Percentiles rank a stretch among this genome's conserved stretches.
phyloP scores from a whole-genome alignment of 352 stramenopile genomes.

The Globisporangium yorkense region DNA sequence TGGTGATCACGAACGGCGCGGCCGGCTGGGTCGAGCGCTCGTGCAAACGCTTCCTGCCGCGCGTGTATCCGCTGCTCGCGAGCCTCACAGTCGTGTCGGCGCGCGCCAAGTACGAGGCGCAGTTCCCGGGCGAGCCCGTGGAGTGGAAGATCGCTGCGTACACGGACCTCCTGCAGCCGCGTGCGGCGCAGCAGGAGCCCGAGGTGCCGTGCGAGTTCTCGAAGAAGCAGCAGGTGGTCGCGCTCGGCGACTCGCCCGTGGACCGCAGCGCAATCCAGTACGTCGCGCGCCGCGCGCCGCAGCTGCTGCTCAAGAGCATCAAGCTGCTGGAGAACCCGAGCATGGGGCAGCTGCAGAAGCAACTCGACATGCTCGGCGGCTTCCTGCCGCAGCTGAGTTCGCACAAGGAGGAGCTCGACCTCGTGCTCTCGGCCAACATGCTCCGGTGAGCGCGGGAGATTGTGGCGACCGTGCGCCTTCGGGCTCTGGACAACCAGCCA shows the following conservation, averaged over 20 bases:
- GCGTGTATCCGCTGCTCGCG: constrained; percentile 43
- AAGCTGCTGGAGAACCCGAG: constrained; percentile 75
- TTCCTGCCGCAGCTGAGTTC: constrained; percentile 59
- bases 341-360: constrained; percentile 69
- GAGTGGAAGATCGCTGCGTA: constrained; percentile 82
- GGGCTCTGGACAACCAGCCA: too few relatives aligned
- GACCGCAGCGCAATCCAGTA: constrained; percentile 72
- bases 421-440: constrained; percentile 69
- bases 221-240: constrained; percentile 53
- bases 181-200: constrained; percentile 10
- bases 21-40: constrained; percentile 70
- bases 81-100: constrained; percentile 64
- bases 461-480: not conserved
- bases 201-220: constrained; percentile 22
- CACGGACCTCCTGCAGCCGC: constrained; percentile 38
- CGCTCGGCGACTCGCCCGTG: constrained; percentile 61
- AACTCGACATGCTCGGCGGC: constrained; percentile 48
- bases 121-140: constrained; percentile 51
- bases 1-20: constrained; percentile 64
- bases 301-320: constrained; percentile 65
- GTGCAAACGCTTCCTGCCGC: constrained; percentile 64
- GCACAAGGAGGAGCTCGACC: constrained; percentile 59
- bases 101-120: constrained; percentile 49
- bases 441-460: constrained; percentile 28
- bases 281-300: constrained; percentile 37